Evolutionary conservation across 1,284 basidiomycete genomes (phyloP).

Genomic region (Ustilago sp.): DNA sequence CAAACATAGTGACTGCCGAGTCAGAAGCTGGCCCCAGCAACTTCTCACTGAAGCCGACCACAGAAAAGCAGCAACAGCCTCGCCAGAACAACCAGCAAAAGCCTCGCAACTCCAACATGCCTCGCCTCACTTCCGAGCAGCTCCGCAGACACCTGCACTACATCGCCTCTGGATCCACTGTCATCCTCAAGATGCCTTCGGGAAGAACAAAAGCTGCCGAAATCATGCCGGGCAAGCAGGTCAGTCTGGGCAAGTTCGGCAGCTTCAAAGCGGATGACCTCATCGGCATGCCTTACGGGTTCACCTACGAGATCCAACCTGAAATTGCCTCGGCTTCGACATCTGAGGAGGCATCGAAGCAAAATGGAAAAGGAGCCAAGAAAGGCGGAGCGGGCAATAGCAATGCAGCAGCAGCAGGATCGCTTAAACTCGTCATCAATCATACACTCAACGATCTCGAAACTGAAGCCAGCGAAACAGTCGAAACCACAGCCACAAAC

Average conservation of each 20-base stretch:
- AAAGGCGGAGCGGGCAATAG: neutral
- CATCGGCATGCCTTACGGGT: conserved; percentile 67
- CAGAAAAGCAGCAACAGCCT: conserved; percentile 9
- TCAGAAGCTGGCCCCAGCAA: conserved; percentile 28
- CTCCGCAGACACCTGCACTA: conserved; percentile 50
- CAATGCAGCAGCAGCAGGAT: conserved; percentile 5
- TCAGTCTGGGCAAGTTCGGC: conserved; percentile 69
- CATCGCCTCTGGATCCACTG: conserved; percentile 48
- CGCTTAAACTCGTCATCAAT: conserved; percentile 52
- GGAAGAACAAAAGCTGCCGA: conserved; percentile 62
- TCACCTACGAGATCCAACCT: conserved; percentile 65
- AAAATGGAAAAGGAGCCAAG: conserved; percentile 20
- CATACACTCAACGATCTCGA: conserved; percentile 51
- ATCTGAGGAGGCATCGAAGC: neutral
- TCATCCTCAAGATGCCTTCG: conserved; percentile 61
- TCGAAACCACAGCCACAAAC: conserved; percentile 67
- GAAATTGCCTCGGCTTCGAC: conserved; percentile 8
- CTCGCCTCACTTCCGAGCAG: conserved; percentile 42
- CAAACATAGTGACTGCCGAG: neutral
- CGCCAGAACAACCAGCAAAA: conserved; percentile 17
- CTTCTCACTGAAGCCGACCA: conserved; percentile 4
- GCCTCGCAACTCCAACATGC: conserved; percentile 22
- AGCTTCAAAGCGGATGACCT: conserved; percentile 64
- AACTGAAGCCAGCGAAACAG: conserved; percentile 45
- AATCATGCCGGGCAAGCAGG: conserved; percentile 55